Evolutionary conservation across 768 basidiomycete species (phyloP).

Genomic region (Tephrocybe sp.): DNA sequence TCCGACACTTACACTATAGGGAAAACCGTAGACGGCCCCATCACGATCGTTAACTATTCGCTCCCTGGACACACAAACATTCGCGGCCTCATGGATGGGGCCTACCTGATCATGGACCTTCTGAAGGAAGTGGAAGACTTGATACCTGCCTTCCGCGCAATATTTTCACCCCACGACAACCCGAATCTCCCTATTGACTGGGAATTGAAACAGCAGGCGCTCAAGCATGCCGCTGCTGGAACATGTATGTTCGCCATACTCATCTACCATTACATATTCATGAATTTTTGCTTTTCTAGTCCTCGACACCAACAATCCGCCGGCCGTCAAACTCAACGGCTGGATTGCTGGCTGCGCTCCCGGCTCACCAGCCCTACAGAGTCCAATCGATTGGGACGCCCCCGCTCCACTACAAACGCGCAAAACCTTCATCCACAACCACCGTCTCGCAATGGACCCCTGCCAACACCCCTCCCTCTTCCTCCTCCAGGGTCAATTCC

Average conservation of each 20-base stretch:
- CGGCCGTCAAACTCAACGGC: slow-evolving; percentile 26
- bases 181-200: slow-evolving; percentile 38
- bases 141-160: slow-evolving; percentile 47
- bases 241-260: slow-evolving; percentile 27
- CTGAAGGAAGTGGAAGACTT: slow-evolving; percentile 36
- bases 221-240: slow-evolving; percentile 33
- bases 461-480: slow-evolving; percentile 39
- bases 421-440: slow-evolving; percentile 46
- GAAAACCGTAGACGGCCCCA: slow-evolving; percentile 25
- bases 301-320: slow-evolving; percentile 29
- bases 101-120: slow-evolving; percentile 34
- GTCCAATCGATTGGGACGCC: slow-evolving; percentile 24
- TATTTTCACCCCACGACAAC: slow-evolving; percentile 50
- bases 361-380: slow-evolving; percentile 26
- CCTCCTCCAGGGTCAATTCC: slow-evolving; percentile 46
- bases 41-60: slow-evolving; percentile 28
- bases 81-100: slow-evolving; percentile 24
- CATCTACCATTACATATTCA: background rate
- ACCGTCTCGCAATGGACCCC: slow-evolving; percentile 42
- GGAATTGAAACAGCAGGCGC: slow-evolving; percentile 29
- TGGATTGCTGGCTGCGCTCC: slow-evolving; percentile 40
- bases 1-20: slow-evolving; percentile 38
- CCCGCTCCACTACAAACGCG: slow-evolving; percentile 13
- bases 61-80: slow-evolving; percentile 20
- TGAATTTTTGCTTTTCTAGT: slow-evolving; percentile 17